Evolutionary conservation across 2,329 filamentous ascomycete genomes (phyloP).

Genomic region (Colletotrichum karsti): DNA sequence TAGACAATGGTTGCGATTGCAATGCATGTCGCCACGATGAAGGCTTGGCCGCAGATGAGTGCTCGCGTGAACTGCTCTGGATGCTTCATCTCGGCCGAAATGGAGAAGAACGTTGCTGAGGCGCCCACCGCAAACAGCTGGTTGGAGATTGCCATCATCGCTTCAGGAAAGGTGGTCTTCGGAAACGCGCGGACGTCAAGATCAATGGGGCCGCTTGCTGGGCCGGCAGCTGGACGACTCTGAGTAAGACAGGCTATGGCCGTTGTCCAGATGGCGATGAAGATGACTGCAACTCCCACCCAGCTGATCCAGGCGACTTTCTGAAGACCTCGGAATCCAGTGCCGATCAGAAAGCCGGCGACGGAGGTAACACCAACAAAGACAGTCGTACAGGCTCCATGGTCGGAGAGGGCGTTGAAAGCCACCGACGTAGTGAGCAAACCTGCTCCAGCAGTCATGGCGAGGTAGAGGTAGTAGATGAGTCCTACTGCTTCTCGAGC

Average conservation of each 20-base stretch:
- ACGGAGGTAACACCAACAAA: not conserved
- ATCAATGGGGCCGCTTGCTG: not conserved
- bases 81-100: conserved; percentile 3
- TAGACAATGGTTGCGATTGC: not conserved
- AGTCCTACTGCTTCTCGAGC: not conserved
- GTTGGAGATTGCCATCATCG: not conserved
- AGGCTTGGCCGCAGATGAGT: not conserved
- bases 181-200: not conserved
- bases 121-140: not conserved
- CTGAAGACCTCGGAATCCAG: not conserved
- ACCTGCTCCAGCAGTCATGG: not conserved
- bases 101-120: not conserved
- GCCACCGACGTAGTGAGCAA: not conserved
- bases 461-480: not conserved
- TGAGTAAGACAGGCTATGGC: not conserved
- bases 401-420: not conserved
- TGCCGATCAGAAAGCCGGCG: not conserved
- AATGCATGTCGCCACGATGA: not conserved
- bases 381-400: not conserved
- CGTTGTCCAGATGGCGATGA: not conserved
- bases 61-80: not conserved
- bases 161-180: not conserved
- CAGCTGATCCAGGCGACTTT: not conserved
- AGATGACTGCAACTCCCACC: not conserved
- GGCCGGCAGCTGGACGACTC: not conserved